Percentiles rank a stretch among this genome's conserved stretches.
Conservation (phyloP, 306 rosid genomes). For the Betula pendula region DNA sequence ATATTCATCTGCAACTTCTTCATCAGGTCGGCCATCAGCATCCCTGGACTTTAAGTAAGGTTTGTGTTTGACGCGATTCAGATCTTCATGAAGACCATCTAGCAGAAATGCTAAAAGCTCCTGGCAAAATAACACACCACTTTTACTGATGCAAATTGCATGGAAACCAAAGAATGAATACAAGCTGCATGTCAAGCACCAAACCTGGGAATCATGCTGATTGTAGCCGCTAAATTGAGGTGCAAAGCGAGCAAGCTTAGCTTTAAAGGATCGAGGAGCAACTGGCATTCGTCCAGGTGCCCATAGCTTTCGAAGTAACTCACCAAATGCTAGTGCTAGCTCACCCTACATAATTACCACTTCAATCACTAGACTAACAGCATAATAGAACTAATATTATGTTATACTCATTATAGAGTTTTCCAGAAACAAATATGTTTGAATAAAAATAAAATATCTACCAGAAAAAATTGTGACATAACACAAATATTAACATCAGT, state of each 20-base stretch:
- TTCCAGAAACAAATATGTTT: background rate
- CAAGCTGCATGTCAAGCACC: constrained; percentile 17
- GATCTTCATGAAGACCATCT: constrained; percentile 98
- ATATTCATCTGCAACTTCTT: constrained; percentile 97
- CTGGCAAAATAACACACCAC: constrained; percentile 47
- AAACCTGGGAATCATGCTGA: constrained; percentile 99
- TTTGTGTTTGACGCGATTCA: constrained; percentile 92
- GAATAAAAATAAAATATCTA: background rate
- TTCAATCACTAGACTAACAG: constrained; percentile 15
- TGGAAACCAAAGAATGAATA: constrained; percentile 6
- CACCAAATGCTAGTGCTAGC: constrained; percentile 95
- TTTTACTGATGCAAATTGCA: constrained; percentile 29
- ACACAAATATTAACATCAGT: background rate
- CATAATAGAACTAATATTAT: background rate
- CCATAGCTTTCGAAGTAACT: constrained; percentile 93
- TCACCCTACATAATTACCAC: constrained; percentile 65
- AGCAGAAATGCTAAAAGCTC: constrained; percentile 97
- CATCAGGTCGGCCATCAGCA: constrained; percentile 98
- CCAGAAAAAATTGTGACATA: background rate
- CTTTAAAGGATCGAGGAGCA: constrained; percentile 92
- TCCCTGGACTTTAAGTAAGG: constrained; percentile 93
- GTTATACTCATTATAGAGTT: background rate
- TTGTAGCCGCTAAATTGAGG: constrained; percentile 98
- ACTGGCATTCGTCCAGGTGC: constrained; percentile 93
- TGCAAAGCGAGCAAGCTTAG: constrained; percentile 97